These are phyloP conservation scores for Mucor racemosus DNA, from an alignment of 371 early-diverging fungal species.

Conservation along the genomic window DNA sequence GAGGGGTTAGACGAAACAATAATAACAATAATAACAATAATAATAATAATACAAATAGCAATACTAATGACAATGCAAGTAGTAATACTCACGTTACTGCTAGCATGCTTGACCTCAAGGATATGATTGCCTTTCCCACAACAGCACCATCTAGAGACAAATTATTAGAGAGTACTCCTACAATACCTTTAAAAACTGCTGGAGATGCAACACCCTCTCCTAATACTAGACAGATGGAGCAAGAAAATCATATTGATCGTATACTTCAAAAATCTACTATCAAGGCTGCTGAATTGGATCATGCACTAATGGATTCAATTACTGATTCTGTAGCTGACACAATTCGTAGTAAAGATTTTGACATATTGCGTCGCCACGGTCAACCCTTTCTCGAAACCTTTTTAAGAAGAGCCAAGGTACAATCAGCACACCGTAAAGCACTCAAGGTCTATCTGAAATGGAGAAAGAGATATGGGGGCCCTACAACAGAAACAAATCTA, in stretches of 20 bases:
- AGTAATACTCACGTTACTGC: conserved; percentile 2
- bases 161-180: background rate
- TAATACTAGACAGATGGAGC: conserved; percentile 8
- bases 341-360: conserved; percentile 43
- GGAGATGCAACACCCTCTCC: conserved; percentile 1
- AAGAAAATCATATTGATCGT: conserved; percentile 24
- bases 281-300: conserved; percentile 42
- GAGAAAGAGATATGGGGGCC: conserved; percentile 56
- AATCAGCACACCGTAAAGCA: conserved; percentile 63
- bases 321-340: conserved; percentile 43
- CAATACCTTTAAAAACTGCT: background rate
- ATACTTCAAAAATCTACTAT: conserved; percentile 29
- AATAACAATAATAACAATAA: background rate
- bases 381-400: conserved; percentile 61
- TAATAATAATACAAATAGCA: background rate
- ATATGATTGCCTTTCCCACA: conserved; percentile 30
- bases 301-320: conserved; percentile 53
- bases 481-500: conserved; percentile 36
- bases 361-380: conserved; percentile 63
- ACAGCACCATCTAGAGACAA: conserved; percentile 11
- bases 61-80: background rate
- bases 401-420: conserved; percentile 49
- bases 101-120: conserved; percentile 32
- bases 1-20: background rate
- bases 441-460: conserved; percentile 63